Base-by-base conservation (phyloP, 2,329 filamentous ascomycete species). In the Xylaria sp. region DNA sequence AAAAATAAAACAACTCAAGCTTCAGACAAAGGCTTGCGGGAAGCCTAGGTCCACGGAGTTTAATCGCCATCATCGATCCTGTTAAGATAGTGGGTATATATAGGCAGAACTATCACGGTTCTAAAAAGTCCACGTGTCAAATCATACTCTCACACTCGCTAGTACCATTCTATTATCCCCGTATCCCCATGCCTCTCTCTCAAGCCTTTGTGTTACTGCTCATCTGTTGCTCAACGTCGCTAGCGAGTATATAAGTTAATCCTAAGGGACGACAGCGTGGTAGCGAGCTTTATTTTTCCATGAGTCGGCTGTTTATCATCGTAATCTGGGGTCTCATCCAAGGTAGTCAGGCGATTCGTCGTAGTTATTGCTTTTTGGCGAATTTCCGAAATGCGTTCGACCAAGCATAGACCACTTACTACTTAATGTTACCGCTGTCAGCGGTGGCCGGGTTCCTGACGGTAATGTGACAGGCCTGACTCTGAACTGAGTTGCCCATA, bases 41-140 rank as follows among this genome's bases (percentile, higher is more conserved):
- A 46, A n/a, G 18, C 15, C 15, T 48, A 10, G 7, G n/a, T 48
- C 20, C 9, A 20, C 6, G n/a, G n/a, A 28, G 18, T 18, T 20
- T 20, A 25, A 28, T 41, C 15, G 12, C 41, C 44, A 50, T 37
- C 20, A 28, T 34, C 28, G 70, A 73, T 74, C 71, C 72, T 71
- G 39, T 72, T 74, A n/a, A 48, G 34, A 41, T 37, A 18, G 59
- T 63, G 52, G 41, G 41, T 57, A 62, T 62, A 46, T 23, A 44
- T 56, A 52, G 28, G 28, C 15, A 18, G 46, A 39, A 59, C 41
- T 41, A 60, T 28, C 46, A 58, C 71, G n/a, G 9, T 75, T 75
- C 63, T 59, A 72, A 71, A 69, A 73, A 71, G 70, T 70, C 73
- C 74, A 78, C 76, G 75, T 77, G 76, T 76, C 74, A 74, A 74